Base-by-base conservation (phyloP, 108 stramenopile species). In the Parietichytrium sp. region DNA sequence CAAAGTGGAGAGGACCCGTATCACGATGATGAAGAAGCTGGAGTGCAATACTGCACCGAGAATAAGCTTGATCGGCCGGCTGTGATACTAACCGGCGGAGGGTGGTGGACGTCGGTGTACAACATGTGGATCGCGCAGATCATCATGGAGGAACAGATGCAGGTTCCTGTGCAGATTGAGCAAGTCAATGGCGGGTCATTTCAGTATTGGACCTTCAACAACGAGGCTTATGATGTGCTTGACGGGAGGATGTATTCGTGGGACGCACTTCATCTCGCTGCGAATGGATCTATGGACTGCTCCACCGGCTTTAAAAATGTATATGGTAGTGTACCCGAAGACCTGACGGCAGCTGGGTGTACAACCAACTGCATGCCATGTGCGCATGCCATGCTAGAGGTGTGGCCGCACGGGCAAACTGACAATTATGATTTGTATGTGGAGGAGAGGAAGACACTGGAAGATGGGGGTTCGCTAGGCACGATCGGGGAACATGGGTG, bases 261-360 rank as follows among this genome's bases (percentile, higher is more conserved):
- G 61, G 61, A 72, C 42, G 61, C 61, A 2, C 42, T 72, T n/a
- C 38, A 72, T 20, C 61, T 72, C 10, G 61, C 61, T 6, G 36
- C 61, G 20, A 27, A 1, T 25, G 61, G 61, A n/a, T 72, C 61
- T n/a, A 72, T 72, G 61, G 61, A 72, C 42, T 72, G 61, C 61
- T 72, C 61, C 10, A 0, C 33, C 0, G 61, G 61, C 61, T 72
- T 72, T 20, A 72, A 72, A 25, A 42, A 33, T 10, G 45, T 45
- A 0, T 72, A 72, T 42, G 61, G 33, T 7, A 20, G 20, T 10
- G 12, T 25, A 3, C 61, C 61, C 29, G 38, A 16, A 20, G 61
- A 72, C 45, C 61, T 72, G 10, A 33, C 36, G 25, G 61, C 36
- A 20, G 61, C 61, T 10, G 61, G 4, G 0, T 72, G 61, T 42